Percentiles rank a stretch among this genome's conserved stretches.
Conservation (phyloP, 2,329 filamentous ascomycete species). For the Aureobasidium sp. region DNA sequence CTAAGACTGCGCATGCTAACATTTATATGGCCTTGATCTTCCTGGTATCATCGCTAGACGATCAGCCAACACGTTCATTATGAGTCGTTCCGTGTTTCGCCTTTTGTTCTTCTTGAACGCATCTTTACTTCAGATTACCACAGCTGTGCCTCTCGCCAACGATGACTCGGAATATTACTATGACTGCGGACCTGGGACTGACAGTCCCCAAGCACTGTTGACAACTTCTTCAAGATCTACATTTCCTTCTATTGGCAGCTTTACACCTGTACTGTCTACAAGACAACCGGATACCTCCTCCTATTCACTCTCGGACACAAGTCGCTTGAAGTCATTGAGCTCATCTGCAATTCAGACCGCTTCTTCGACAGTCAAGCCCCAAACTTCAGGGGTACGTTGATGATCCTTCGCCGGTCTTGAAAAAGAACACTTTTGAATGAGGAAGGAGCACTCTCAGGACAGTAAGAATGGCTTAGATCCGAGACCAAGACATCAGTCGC, state of each 20-base stretch:
- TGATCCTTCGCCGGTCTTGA: neutral
- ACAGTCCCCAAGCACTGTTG: neutral
- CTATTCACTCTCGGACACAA: conserved; percentile 16
- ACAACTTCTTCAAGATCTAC: neutral
- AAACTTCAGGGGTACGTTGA: conserved; percentile 13
- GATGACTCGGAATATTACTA: neutral
- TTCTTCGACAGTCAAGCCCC: conserved; percentile 15
- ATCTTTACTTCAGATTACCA: neutral
- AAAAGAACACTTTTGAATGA: neutral
- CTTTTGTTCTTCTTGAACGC: neutral
- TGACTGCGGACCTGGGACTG: neutral
- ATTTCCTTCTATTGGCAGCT: neutral
- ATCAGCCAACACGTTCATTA: neutral
- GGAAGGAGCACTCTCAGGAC: neutral
- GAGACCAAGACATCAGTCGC: neutral
- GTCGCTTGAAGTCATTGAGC: conserved; percentile 23
- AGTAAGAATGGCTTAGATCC: neutral
- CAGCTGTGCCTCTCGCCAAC: neutral
- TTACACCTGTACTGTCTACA: conserved; percentile 6
- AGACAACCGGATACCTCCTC: neutral
- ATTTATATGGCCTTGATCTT: neutral
- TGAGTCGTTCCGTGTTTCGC: neutral
- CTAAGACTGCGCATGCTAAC: neutral
- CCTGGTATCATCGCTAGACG: neutral
- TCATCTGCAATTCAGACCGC: conserved; percentile 27